phyloP scores from a whole-genome alignment of 495 filamentous ascomycete genomes.

The Aspergillus funiculosus region DNA sequence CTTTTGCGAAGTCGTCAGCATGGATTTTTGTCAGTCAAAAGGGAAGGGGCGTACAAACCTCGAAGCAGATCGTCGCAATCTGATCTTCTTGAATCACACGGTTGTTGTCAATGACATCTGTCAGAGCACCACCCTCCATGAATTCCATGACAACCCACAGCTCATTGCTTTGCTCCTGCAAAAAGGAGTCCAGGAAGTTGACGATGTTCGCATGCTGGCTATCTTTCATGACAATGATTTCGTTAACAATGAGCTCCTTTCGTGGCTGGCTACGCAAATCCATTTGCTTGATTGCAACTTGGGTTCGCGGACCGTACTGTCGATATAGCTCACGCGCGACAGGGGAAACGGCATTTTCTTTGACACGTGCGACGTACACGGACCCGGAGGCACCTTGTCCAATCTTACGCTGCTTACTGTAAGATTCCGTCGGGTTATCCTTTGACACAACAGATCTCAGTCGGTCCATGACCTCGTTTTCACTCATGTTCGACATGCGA shows the following conservation, averaged over 20 bases:
- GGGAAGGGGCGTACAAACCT: conserved; percentile 53
- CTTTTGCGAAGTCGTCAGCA: too few relatives aligned
- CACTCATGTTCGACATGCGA: conserved; percentile 95
- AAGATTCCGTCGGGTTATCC: conserved; percentile 83
- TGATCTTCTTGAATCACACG: conserved; percentile 85
- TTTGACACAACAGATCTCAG: conserved; percentile 88
- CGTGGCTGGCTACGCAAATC: conserved; percentile 93
- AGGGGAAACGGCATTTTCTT: conserved; percentile 61
- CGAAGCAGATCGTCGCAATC: conserved; percentile 92
- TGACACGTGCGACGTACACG: conserved; percentile 93
- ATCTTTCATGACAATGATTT: conserved; percentile 99
- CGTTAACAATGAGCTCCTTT: conserved; percentile 98
- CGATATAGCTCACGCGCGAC: conserved; percentile 62
- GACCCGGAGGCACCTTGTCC: conserved; percentile 96
- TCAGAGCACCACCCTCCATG: conserved; percentile 97
- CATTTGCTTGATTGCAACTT: conserved; percentile 99
- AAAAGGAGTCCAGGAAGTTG: conserved; percentile 95
- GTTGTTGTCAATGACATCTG: conserved; percentile 98
- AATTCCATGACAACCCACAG: conserved; percentile 99
- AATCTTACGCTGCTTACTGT: conserved; percentile 99
- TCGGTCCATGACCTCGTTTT: conserved; percentile 94
- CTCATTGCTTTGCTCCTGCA: conserved; percentile 86
- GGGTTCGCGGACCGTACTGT: conserved; percentile 62
- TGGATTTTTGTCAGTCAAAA: conserved; percentile 32
- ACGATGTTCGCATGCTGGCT: conserved; percentile 97